Evolutionary conservation across 352 stramenopile species (phyloP), one percentile per base, ranked within the genome.

Genomic region (Phytophthora podocarpi): DNA sequence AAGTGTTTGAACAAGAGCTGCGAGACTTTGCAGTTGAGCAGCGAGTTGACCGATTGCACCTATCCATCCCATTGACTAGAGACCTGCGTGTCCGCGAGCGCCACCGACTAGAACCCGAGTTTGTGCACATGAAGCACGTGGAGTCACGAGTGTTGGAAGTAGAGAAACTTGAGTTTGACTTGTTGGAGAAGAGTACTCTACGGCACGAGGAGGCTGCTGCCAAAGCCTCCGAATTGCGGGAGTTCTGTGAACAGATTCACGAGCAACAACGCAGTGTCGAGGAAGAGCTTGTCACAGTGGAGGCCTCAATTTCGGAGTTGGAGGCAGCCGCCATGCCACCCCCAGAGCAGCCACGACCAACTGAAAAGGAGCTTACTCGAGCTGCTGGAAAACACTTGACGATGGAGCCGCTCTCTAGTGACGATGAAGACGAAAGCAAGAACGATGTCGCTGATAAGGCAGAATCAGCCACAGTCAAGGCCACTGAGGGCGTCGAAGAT

Each of bases 81-180:
- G 80, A 89, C 15, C 28, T 26, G 4, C 76, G 80, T 24, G 80
- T 82, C 0, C 63, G 56, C 3, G 60, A 72, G 10, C 76, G 64
- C 10, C 69, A 74, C 20, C 72, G 72, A 48, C 24, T 72, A 24
- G 82, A 90, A 13, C 67, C 74, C 4, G 82, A 91, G 42, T 91
- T 72, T 16, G 72, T 82, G 0, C 82, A 91, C 61, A 77, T 86
- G 65, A 89, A 85, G 45, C 67, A 69, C 34, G 61, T 89, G 34
- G 82, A 91, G 34, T 53, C 74, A 11, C 57, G 73, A 12, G 67
- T 75, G 42, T 37, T 85, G n/a, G 55, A 60, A 45, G 64, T 80
- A 5, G 82, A 91, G 37, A 78, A 83, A 45, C 56, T 78, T 2
- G 82, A 91, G 58, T 91, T 86, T 37, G 74, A 87, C 50, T 47